Evolutionary conservation across 2,329 filamentous ascomycete genomes (phyloP).

Genomic region (Zymoseptoria passerinii): DNA sequence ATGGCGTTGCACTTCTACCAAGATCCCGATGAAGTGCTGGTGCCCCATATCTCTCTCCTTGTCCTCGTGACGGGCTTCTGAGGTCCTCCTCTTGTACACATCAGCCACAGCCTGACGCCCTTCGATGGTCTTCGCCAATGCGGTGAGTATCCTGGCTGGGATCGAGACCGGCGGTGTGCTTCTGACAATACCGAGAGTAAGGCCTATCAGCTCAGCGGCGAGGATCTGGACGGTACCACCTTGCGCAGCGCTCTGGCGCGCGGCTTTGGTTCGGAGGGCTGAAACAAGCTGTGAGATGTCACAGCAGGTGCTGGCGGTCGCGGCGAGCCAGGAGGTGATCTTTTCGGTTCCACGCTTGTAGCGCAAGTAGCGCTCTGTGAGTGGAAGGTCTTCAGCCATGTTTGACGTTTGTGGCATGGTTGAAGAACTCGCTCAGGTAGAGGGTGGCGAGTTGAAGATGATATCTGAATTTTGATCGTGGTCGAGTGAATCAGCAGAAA

Average conservation of each 20-base stretch:
- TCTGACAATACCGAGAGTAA: background rate
- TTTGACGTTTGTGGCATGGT: background rate
- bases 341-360: background rate
- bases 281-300: background rate
- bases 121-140: background rate
- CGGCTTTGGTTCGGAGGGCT: background rate
- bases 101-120: background rate
- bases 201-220: background rate
- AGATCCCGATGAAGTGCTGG: background rate
- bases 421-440: background rate
- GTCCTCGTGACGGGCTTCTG: background rate
- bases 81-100: background rate
- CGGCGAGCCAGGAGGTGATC: background rate
- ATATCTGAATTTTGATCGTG: background rate
- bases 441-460: background rate
- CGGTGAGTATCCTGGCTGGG: background rate
- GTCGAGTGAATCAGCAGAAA: background rate
- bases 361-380: background rate
- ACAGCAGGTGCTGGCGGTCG: background rate
- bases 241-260: background rate
- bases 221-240: background rate
- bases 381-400: background rate
- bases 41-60: background rate
- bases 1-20: background rate
- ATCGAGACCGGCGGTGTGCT: too few species aligned